Evolutionary conservation across 257 asterid genomes (phyloP).

Genomic region (Nicotiana sylvestris): DNA sequence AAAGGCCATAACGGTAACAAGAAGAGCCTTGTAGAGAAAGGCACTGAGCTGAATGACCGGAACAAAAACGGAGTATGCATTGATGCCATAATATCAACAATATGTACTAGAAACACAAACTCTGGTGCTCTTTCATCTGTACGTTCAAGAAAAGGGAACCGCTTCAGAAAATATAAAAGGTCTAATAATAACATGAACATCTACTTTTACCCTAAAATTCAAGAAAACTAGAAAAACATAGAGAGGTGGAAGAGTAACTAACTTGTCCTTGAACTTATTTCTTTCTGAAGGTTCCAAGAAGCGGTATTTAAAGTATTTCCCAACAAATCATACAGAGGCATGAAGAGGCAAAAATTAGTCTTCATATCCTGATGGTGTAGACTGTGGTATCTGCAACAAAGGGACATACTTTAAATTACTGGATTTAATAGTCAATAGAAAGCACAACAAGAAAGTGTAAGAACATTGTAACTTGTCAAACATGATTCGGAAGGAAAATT

Average conservation of each 20-base stretch:
- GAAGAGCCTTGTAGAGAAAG: slow-evolving; percentile 57
- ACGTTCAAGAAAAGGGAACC: slow-evolving; percentile 9
- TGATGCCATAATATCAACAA: slow-evolving; percentile 69
- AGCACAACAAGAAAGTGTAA: background rate
- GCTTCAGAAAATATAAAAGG: background rate
- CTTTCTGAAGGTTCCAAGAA: slow-evolving; percentile 67
- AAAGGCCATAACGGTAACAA: slow-evolving; percentile 76
- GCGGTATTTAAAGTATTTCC: slow-evolving; percentile 57
- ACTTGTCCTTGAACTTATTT: slow-evolving; percentile 60
- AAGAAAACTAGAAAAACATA: background rate
- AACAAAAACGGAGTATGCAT: slow-evolving; percentile 68
- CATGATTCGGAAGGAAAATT: background rate
- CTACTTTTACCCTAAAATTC: background rate
- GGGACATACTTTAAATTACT: background rate
- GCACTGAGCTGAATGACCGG: slow-evolving; percentile 77
- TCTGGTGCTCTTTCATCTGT: slow-evolving; percentile 77
- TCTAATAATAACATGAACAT: background rate
- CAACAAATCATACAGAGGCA: slow-evolving; percentile 73
- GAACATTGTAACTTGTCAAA: slow-evolving; percentile 1
- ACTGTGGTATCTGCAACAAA: slow-evolving; percentile 63
- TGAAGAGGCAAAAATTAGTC: slow-evolving; percentile 85
- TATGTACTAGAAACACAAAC: slow-evolving; percentile 89
- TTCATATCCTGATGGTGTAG: slow-evolving; percentile 64
- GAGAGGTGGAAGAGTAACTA: slow-evolving; percentile 26
- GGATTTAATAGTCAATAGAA: background rate